Conservation (phyloP, 345 rosid genomes). For the Salix exigua region DNA sequence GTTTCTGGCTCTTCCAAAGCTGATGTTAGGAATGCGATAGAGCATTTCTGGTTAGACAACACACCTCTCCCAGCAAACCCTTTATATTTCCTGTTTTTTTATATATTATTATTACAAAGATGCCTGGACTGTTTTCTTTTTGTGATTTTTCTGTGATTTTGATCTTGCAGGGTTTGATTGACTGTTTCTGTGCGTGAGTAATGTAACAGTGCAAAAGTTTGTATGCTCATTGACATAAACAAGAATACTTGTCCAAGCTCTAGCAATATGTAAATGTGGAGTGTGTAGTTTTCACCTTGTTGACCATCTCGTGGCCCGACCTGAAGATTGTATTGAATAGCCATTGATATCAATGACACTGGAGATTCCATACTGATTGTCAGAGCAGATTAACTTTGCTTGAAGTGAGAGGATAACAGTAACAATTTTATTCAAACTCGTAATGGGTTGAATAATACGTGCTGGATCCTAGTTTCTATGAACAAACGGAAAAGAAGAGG, state of each 20-base stretch:
- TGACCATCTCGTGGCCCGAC: background rate
- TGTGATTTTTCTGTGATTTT: background rate
- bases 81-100: background rate
- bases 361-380: background rate
- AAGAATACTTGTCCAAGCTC: constrained; percentile 1
- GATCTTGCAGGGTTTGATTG: background rate
- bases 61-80: background rate
- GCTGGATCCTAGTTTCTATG: background rate
- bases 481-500: background rate
- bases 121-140: background rate
- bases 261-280: background rate
- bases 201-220: background rate
- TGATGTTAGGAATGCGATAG: background rate
- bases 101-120: background rate
- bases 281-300: background rate
- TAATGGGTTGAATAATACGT: background rate
- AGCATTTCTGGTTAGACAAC: background rate
- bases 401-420: background rate
- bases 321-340: background rate
- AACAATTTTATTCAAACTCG: background rate
- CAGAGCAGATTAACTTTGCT: background rate
- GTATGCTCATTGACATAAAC: background rate
- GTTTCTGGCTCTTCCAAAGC: background rate
- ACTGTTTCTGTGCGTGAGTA: background rate
- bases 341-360: background rate